Evolutionary conservation across 2,329 filamentous ascomycete genomes (phyloP), one percentile per base, ranked within the genome.

Genomic region (Apiospora pterosperma): DNA sequence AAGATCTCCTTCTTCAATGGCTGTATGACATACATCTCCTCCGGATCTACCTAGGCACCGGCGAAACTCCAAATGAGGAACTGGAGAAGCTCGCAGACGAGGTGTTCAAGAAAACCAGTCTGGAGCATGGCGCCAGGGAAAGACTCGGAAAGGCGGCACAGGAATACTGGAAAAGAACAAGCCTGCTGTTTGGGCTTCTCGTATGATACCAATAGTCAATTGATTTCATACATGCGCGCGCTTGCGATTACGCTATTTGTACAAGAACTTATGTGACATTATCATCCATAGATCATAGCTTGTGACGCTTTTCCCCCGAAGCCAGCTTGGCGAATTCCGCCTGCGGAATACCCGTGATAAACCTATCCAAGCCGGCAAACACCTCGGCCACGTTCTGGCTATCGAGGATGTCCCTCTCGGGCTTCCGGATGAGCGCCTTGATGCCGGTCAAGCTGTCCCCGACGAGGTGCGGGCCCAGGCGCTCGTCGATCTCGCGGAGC

Each of bases 271-370:
- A 34, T 36, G 55, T 60, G 38, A 60, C 36, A 19, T 28, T n/a
- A 2, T 21, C 28, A 21, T 58, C 19, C 16, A 11, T 44, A 55
- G 5, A 7, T 65, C 28, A 97, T 76, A 98, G 80, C 82, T 98
- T 98, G 80, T 99, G 96, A 76, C 90, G 92, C 87, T 97, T 98
- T 84, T 96, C 88, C 14, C 95, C 93, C 67, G 84, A 88, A 1
- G 93, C 93, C 75, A 98, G 81, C 83, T 92, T 94, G 73, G 84
- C 81, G 75, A 98, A 98, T 82, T 98, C 92, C 76, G 90, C 85
- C 82, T 97, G 93, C 23, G 96, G 96, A 52, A 93, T 83, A 0
- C 93, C 93, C 66, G 80, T 86, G 69, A 92, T 76, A 74, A 98
- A 97, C 65, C 93, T 82, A 67, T 94, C 89, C 74, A 98, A 76